phyloP scores from a whole-genome alignment of 257 asterid species.

The Plectranthus barbatus region DNA sequence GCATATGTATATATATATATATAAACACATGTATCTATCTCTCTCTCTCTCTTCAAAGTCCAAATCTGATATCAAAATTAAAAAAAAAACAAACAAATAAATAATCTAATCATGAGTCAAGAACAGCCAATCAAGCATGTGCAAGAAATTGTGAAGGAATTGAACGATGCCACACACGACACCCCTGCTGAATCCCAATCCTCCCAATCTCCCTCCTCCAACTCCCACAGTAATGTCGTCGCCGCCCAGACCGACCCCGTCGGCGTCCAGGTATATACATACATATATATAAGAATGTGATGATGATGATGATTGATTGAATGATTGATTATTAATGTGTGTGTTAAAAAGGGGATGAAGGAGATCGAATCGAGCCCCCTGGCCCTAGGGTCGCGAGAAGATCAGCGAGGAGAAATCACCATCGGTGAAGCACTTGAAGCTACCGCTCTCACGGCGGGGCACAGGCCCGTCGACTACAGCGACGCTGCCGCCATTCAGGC shows the following conservation, averaged over 20 bases:
- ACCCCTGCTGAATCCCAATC: background rate
- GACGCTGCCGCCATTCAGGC: too few species aligned
- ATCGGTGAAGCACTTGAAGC: too few species aligned
- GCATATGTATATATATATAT: too few species aligned
- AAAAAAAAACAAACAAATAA: too few species aligned
- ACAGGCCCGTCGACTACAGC: too few species aligned
- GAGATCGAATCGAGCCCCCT: slow-evolving; percentile 15
- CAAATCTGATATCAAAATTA: background rate
- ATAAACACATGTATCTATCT: background rate
- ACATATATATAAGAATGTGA: too few species aligned
- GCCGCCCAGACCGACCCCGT: too few species aligned
- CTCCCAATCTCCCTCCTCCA: background rate
- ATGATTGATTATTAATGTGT: too few species aligned
- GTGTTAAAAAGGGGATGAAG: slow-evolving; percentile 8
- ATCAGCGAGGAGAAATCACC: slow-evolving; percentile 31
- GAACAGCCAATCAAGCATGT: slow-evolving; percentile 34
- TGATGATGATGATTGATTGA: too few species aligned
- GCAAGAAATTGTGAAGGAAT: slow-evolving; percentile 8
- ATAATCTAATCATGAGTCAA: slow-evolving; percentile 66
- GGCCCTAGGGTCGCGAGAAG: slow-evolving; percentile 28
- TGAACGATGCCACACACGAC: background rate
- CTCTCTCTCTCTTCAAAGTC: background rate
- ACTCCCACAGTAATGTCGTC: too few species aligned
- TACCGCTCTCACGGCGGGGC: too few species aligned
- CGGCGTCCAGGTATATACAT: too few species aligned